A percentile compares a stretch with the other conserved stretches of the same genome.
Evolutionary conservation across 176 grass and related monocot genomes (phyloP).

Genomic region (Oropetium thomaeum): DNA sequence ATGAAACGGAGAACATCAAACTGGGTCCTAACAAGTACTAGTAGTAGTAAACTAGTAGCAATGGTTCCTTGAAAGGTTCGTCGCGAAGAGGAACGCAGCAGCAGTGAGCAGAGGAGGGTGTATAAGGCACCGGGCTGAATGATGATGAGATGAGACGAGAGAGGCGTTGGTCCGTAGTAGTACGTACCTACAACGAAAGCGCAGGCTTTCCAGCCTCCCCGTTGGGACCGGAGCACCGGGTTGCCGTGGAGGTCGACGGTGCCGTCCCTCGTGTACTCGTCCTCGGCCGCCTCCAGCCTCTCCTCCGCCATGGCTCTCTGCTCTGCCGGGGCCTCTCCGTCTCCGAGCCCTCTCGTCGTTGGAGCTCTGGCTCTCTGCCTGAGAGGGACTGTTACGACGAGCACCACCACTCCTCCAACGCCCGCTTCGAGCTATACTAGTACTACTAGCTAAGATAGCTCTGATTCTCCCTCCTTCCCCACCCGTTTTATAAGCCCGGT

Average conservation of each 20-base stretch:
- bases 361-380: neutral
- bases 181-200: slow-evolving; percentile 75
- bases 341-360: neutral
- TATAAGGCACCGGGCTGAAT: too few species aligned
- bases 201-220: slow-evolving; percentile 89
- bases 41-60: neutral
- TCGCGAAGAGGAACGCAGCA: too few species aligned
- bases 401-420: neutral
- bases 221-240: slow-evolving; percentile 68
- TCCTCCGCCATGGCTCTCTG: slow-evolving; percentile 53
- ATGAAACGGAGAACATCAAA: neutral
- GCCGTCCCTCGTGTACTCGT: slow-evolving; percentile 82
- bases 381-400: neutral
- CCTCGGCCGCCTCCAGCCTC: slow-evolving; percentile 26
- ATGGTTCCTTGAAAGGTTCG: neutral
- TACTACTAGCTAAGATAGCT: too few species aligned
- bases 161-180: too few species aligned
- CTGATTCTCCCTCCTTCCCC: neutral
- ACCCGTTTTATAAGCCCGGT: slow-evolving; percentile 34
- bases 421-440: too few species aligned
- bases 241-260: slow-evolving; percentile 84
- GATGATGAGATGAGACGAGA: too few species aligned
- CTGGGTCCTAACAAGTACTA: neutral
- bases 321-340: neutral
- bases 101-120: too few species aligned